Base-by-base conservation (phyloP, 352 stramenopile genomes). In the Phytophthora fragariae region DNA sequence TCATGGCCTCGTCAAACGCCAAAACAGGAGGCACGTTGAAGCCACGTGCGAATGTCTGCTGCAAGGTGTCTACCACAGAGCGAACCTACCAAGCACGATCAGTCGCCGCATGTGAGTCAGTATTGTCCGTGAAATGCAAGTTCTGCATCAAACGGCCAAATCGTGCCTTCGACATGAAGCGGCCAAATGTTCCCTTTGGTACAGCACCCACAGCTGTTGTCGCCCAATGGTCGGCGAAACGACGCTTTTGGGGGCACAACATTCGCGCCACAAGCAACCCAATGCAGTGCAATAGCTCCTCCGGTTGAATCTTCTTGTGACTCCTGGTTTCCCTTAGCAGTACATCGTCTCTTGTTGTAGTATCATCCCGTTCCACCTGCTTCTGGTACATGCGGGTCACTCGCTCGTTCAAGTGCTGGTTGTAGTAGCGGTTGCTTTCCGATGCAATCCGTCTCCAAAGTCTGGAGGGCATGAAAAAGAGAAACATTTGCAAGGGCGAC, bases 1-100 rank as follows among this genome's bases (percentile, higher is more conserved):
- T 69, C 59, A 69, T 65, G 5, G 59, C 68, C n/a, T 67, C 60
- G 6, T 75, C 68, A 55, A 75, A 70, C 1, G 56, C 52, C 9
- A 75, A 5, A 1, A 62, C 61, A 12, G 61, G 56, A 21, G 68
- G 68, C 14, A 53, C 29, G 0, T 17, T 65, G 56, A 37, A 75
- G 0, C 46, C 49, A 0, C 6, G 1, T 7, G 2, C 2, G 19
- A 70, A 70, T 1, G 55, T 62, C 10, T 49, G 12, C 47, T 70
- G 60, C 33, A 73, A 14, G 1, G 31, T 57, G 3, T 69, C 44
- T 0, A 69, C 33, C 3, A 74, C 67, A 1, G 68, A 68, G 2
- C 60, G 14, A 0, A 70, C 37, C n/a, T 70, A 66, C 68, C 68
- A 74, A 8, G 55, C 68, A 0, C 60, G 39, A 57, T 70, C 68